Percentiles rank a stretch among this genome's conserved stretches.
phyloP scores from a whole-genome alignment of 2,329 filamentous ascomycete species.

The Gaeumannomyces tritici region DNA sequence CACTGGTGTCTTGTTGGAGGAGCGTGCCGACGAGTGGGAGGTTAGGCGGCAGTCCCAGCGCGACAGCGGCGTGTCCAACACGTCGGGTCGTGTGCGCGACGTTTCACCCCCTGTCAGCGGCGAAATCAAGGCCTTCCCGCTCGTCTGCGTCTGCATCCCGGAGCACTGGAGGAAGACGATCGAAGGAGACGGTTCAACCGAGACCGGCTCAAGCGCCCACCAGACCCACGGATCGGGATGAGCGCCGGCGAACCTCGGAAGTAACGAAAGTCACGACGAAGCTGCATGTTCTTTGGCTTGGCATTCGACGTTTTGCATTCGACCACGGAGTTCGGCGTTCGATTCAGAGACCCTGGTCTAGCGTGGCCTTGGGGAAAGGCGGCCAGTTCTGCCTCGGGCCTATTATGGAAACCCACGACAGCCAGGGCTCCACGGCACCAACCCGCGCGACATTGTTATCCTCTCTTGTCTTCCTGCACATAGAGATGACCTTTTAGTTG shows the following conservation, averaged over 20 bases:
- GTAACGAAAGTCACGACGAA: slow-evolving; percentile 19
- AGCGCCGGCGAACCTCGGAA: slow-evolving; percentile 11
- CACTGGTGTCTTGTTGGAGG: slow-evolving; percentile 75
- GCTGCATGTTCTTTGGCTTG: slow-evolving; percentile 12
- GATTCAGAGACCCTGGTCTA: background rate
- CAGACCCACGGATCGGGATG: slow-evolving; percentile 17
- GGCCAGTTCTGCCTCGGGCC: background rate
- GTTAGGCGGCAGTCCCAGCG: slow-evolving; percentile 65
- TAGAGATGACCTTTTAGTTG: slow-evolving; percentile 16
- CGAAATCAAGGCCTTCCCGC: slow-evolving; percentile 94
- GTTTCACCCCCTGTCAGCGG: slow-evolving; percentile 57
- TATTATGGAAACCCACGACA: background rate
- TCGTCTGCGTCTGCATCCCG: slow-evolving; percentile 91
- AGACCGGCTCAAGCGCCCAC: slow-evolving; percentile 42
- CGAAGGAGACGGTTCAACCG: slow-evolving; percentile 71
- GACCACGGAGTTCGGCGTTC: slow-evolving; percentile 17
- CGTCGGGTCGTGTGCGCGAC: slow-evolving; percentile 50
- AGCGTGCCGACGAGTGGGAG: slow-evolving; percentile 85
- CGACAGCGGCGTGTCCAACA: slow-evolving; percentile 88
- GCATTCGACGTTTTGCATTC: slow-evolving; percentile 16
- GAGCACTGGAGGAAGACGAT: slow-evolving; percentile 97
- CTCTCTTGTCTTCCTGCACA: slow-evolving; percentile 14
- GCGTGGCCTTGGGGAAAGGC: background rate
- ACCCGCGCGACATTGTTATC: slow-evolving; percentile 4
- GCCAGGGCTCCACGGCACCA: background rate